Percentiles rank a stretch among this genome's conserved stretches.
These are phyloP conservation scores for Dendrothele bispora DNA, from an alignment of 768 basidiomycete genomes.

Conservation along the genomic window DNA sequence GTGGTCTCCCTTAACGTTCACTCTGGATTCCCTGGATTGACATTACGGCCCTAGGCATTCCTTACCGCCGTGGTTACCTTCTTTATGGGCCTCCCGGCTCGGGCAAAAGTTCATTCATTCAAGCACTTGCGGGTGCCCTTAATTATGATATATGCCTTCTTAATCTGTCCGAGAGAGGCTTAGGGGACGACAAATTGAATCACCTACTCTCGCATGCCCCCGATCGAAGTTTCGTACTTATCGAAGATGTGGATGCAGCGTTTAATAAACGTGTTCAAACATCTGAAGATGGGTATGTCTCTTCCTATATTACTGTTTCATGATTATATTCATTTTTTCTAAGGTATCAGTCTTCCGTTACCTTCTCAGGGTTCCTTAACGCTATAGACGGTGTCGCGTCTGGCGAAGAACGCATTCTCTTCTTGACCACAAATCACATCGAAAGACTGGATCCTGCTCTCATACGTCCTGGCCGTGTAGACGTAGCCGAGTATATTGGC, in stretches of 20 bases:
- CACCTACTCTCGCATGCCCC: conserved; percentile 92
- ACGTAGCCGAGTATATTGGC: conserved; percentile 79
- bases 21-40: no score
- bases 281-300: conserved; percentile 83
- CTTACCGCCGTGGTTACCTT: conserved; percentile 94
- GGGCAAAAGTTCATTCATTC: conserved; percentile 98
- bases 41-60: conserved; percentile 70
- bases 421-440: conserved; percentile 98
- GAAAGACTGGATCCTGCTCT: conserved; percentile 89
- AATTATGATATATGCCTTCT: conserved; percentile 95
- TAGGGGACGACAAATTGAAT: conserved; percentile 95
- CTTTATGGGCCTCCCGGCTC: conserved; percentile 96
- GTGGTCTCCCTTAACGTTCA: background rate
- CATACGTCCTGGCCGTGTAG: conserved; percentile 94
- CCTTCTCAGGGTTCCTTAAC: conserved; percentile 97
- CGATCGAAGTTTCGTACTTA: conserved; percentile 89
- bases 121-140: conserved; percentile 89
- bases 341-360: conserved; percentile 93
- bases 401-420: conserved; percentile 96
- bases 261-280: conserved; percentile 93
- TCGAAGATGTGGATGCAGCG: conserved; percentile 97
- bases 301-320: conserved; percentile 21
- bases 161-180: conserved; percentile 93
- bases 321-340: conserved; percentile 1
- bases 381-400: conserved; percentile 97